Evolutionary conservation across 306 rosid genomes (phyloP).

Genomic region (Dalbergia cochinchinensis): DNA sequence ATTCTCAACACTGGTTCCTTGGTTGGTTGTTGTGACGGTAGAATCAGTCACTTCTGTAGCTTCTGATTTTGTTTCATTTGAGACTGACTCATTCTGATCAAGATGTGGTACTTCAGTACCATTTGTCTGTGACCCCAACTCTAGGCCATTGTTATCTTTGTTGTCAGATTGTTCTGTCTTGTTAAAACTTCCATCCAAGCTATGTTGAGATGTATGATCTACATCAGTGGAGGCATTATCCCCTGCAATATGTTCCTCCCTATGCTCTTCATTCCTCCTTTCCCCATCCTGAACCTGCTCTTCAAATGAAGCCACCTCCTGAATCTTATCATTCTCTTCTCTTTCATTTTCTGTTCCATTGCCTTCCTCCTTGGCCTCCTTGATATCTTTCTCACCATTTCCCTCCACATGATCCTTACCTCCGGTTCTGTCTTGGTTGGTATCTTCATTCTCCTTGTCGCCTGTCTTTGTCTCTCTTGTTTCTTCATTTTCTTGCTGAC

Average conservation of each 20-base stretch:
- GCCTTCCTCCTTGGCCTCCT: conserved; percentile 47
- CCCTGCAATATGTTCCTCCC: conserved; percentile 61
- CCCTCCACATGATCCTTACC: conserved; percentile 36
- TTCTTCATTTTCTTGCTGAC: conserved; percentile 43
- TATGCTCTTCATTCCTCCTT: conserved; percentile 48
- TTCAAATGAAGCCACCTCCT: conserved; percentile 49
- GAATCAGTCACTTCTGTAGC: conserved; percentile 38
- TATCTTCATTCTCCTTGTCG: conserved; percentile 45
- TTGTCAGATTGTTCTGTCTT: conserved; percentile 52
- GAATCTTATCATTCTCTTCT: conserved; percentile 54
- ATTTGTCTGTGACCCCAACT: conserved; percentile 41
- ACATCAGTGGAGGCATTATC: conserved; percentile 72
- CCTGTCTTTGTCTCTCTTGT: conserved; percentile 32
- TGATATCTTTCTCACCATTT: conserved; percentile 37
- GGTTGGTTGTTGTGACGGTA: conserved; percentile 34
- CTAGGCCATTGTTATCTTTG: conserved; percentile 51
- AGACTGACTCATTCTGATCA: conserved; percentile 44
- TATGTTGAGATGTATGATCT: conserved; percentile 52
- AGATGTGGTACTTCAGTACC: conserved; percentile 39
- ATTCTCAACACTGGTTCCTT: conserved; percentile 45
- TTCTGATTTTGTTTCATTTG: conserved; percentile 42
- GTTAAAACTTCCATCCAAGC: conserved; percentile 39
- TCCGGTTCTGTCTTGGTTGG: conserved; percentile 32
- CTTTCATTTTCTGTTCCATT: conserved; percentile 41
- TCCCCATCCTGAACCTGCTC: conserved; percentile 53